Evolutionary conservation across 2,329 filamentous ascomycete species (phyloP).

Genomic region (Phialophora chinensis): DNA sequence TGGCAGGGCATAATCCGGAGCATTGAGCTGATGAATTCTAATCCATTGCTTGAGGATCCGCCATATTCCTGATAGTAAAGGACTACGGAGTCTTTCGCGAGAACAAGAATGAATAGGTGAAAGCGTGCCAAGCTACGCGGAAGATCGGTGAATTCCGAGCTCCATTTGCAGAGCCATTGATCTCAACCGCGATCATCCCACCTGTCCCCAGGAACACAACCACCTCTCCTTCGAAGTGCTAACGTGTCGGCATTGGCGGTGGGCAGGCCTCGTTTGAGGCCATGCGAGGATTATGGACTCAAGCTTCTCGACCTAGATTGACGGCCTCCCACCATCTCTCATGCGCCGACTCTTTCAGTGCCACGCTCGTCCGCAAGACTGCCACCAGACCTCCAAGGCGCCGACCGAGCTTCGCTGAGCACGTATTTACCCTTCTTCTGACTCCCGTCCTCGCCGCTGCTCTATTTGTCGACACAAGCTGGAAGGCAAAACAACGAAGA

Average conservation of each 20-base stretch:
- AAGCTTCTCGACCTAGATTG: slow-evolving; percentile 33
- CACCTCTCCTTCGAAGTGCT: not conserved
- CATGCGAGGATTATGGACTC: slow-evolving; percentile 37
- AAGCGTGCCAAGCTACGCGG: not conserved
- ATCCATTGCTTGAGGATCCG: too few relatives aligned
- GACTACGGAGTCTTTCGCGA: too few relatives aligned
- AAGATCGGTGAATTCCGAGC: slow-evolving; percentile 3
- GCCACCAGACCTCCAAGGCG: slow-evolving; percentile 31
- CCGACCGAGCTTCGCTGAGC: slow-evolving; percentile 34
- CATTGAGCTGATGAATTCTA: too few relatives aligned
- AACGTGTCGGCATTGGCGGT: not conserved
- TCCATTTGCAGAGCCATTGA: slow-evolving; percentile 6
- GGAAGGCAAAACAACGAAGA: slow-evolving; percentile 36
- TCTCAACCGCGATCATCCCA: slow-evolving; percentile 18
- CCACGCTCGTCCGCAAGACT: slow-evolving; percentile 29
- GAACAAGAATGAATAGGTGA: too few relatives aligned
- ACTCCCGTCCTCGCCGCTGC: slow-evolving; percentile 36
- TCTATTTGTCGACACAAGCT: slow-evolving; percentile 36
- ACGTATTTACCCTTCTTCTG: slow-evolving; percentile 37
- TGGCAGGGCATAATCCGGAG: too few relatives aligned
- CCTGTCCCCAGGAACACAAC: slow-evolving; percentile 14
- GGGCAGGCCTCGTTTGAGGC: slow-evolving; percentile 13
- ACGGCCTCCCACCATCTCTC: slow-evolving; percentile 21
- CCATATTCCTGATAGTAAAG: too few relatives aligned
- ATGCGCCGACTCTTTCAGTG: slow-evolving; percentile 19